Evolutionary conservation across 2,329 filamentous ascomycete genomes (phyloP).

Genomic region (Aureobasidium melanogenum): DNA sequence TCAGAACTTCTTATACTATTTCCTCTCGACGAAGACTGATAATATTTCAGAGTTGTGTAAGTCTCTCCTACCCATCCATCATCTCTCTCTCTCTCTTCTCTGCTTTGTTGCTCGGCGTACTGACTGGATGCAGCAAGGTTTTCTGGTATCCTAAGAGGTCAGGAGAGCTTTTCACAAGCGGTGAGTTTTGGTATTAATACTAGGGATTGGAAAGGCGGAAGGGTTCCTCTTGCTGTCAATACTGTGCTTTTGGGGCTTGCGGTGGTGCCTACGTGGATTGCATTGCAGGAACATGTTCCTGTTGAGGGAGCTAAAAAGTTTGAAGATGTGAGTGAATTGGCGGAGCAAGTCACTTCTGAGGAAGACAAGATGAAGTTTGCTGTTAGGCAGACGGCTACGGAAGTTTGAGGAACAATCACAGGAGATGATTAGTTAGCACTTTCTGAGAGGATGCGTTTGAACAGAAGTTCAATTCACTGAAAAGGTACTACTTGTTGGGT

Average conservation of each 20-base stretch:
- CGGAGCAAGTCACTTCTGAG: not conserved
- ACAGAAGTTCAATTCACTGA: not conserved
- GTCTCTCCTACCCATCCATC: no score
- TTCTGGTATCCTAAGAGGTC: conserved; percentile 35
- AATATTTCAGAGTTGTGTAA: conserved; percentile 44
- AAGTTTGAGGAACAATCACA: not conserved
- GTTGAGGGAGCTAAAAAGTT: conserved; percentile 13
- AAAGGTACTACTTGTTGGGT: not conserved
- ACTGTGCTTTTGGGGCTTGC: conserved; percentile 22
- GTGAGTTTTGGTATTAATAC: conserved; percentile 37
- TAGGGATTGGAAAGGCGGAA: conserved; percentile 34
- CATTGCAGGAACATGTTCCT: conserved; percentile 24
- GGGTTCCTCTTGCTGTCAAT: conserved; percentile 35
- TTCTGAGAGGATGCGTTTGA: not conserved
- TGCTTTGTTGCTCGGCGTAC: not conserved
- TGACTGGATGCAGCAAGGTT: conserved; percentile 19
- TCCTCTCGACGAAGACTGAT: conserved; percentile 46
- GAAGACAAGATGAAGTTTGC: conserved; percentile 9
- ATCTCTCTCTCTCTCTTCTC: no score
- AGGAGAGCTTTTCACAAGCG: conserved; percentile 38
- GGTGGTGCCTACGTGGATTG: conserved; percentile 25
- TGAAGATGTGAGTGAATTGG: not conserved
- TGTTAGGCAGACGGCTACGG: not conserved
- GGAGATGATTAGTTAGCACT: not conserved
- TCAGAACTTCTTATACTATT: conserved; percentile 50